phyloP scores from a whole-genome alignment of 106 monocot species.

The Gastrodia elata region DNA sequence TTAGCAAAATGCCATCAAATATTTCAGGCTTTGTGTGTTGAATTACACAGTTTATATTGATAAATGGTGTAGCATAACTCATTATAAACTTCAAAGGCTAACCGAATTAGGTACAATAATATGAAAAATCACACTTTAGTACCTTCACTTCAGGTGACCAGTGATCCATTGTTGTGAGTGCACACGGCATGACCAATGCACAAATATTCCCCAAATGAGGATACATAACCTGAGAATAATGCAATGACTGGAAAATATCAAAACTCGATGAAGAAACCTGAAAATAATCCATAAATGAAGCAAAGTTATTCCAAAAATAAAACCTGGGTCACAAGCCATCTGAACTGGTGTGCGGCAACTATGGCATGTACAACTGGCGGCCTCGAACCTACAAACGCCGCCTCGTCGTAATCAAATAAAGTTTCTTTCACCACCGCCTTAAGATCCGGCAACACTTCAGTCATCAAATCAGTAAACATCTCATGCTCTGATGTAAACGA shows the following conservation, averaged over 20 bases:
- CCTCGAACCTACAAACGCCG: slow-evolving; percentile 26
- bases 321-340: slow-evolving; percentile 88
- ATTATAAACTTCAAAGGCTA: too few relatives aligned
- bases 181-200: slow-evolving; percentile 78
- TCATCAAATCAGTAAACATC: slow-evolving; percentile 35
- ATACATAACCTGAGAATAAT: slow-evolving; percentile 37
- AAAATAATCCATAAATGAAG: not conserved
- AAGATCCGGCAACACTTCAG: slow-evolving; percentile 31
- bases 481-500: slow-evolving; percentile 19
- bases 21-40: too few relatives aligned
- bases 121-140: not conserved
- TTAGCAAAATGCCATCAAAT: too few relatives aligned
- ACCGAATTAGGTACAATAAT: not conserved
- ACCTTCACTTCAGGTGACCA: slow-evolving; percentile 99
- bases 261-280: not conserved
- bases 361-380: slow-evolving; percentile 41
- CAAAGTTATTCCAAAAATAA: slow-evolving; percentile 1
- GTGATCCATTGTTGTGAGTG: slow-evolving; percentile 89
- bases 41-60: too few relatives aligned
- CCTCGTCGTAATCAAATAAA: slow-evolving; percentile 35
- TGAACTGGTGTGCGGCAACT: slow-evolving; percentile 69
- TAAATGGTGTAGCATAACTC: too few relatives aligned
- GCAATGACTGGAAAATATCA: not conserved
- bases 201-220: slow-evolving; percentile 74
- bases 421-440: slow-evolving; percentile 53